Base-by-base conservation (phyloP, 768 basidiomycete species). In the Lactarius akahatsu region DNA sequence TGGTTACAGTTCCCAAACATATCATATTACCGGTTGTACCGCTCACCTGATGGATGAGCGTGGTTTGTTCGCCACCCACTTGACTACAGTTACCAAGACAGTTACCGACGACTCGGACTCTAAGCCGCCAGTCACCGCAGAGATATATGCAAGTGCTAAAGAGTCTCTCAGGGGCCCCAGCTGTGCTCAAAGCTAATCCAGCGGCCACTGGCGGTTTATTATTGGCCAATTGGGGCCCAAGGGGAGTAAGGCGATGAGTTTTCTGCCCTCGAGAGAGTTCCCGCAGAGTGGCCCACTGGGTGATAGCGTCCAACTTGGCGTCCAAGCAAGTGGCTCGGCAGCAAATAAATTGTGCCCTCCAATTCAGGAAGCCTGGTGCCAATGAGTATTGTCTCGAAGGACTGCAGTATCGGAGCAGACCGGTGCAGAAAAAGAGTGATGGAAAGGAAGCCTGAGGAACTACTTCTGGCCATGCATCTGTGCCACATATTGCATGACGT, bases 401-500 rank as follows among this genome's bases (percentile, higher is more conserved):
- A 5, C 26, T 15, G 50, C 26, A 52, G 26, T 28, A 15, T 23
- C 26, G 50, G 50, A 52, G 50, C n/a, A 15, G 23, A 26, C 3
- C 26, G 50, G 26, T 26, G 50, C n/a, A 15, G 23, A 26, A 3
- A n/a, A 52, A 13, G 47, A n/a, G n/a, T 50, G 11, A 5, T 50
- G 23, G 4, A 50, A 23, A n/a, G 26, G 11, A 52, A 23, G 20
- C 43, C 50, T 13, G 26, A 28, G 23, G 50, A 16, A 13, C 26
- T 52, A 15, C 50, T 52, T 52, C 13, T 26, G 9, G 47, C 23
- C 47, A 26, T 50, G 50, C 13, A 52, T 7, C 26, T 2, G 26
- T 52, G 50, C 50, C 50, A 52, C 50, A 52, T 52, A 26, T 52
- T 52, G 26, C 50, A 52, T 52, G 50, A 52, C 50, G 50, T 52